A percentile compares a stretch with the other conserved stretches of the same genome.
phyloP scores from a whole-genome alignment of 345 rosid species.

The Aquilaria yunnanensis region DNA sequence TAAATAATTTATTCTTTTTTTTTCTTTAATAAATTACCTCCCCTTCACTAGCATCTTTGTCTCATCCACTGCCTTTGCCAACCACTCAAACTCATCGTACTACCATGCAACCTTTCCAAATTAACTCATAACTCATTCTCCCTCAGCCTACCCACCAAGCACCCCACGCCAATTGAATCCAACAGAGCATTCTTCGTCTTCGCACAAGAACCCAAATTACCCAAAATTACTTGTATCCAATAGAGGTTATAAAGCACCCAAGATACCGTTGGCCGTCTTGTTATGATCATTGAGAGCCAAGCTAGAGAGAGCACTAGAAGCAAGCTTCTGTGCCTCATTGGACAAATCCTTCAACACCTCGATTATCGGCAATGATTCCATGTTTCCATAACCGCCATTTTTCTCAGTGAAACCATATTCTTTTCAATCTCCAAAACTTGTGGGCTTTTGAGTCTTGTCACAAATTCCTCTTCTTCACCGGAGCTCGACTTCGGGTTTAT shows the following conservation, averaged over 20 bases:
- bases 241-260: conserved; percentile 82
- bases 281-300: conserved; percentile 69
- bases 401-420: conserved; percentile 44
- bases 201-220: conserved; percentile 47
- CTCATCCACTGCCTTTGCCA: conserved; percentile 64
- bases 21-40: conserved; percentile 29
- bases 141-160: conserved; percentile 44
- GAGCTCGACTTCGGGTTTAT: conserved; percentile 15
- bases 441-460: conserved; percentile 43
- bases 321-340: conserved; percentile 69
- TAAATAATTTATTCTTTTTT: conserved; percentile 7
- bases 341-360: conserved; percentile 63
- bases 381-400: conserved; percentile 43
- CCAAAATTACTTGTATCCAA: conserved; percentile 43
- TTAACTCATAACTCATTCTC: conserved; percentile 33
- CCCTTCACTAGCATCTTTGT: conserved; percentile 36
- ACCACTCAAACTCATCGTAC: conserved; percentile 64
- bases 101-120: conserved; percentile 50
- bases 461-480: conserved; percentile 38
- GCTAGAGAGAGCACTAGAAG: conserved; percentile 68
- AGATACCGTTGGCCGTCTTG: conserved; percentile 75
- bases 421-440: conserved; percentile 53
- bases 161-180: conserved; percentile 74
- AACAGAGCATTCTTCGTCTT: conserved; percentile 55
- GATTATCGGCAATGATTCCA: conserved; percentile 44